Base-by-base conservation (phyloP, 1,284 basidiomycete genomes). In the Meripilus lineatus region DNA sequence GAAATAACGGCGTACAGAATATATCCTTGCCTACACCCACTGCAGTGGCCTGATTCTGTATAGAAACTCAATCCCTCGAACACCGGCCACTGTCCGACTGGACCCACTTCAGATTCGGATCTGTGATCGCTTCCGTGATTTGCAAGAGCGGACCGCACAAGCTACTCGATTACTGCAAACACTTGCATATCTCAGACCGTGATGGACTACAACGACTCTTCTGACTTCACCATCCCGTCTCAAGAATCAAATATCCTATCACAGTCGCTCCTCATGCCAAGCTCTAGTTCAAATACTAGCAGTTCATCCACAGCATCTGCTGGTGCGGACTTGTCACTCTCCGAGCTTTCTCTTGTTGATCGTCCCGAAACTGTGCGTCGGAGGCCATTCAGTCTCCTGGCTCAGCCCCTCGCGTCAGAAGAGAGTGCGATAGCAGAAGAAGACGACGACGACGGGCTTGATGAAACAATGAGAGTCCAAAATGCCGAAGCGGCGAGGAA, bases 271-370 rank as follows among this genome's bases (percentile, higher is more conserved):
- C 56, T 68, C 6, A 52, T 69, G 20, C 67, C 64, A 36, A 66
- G 67, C 21, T 55, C 49, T 10, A 58, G 53, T 47, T 67, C 67
- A n/a, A 38, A 40, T 4, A 22, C 33, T 18, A 67, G 63, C 5
- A 65, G 57, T n/a, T 66, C 63, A 11, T 57, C 69, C 47, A 72
- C 73, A 2, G 71, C 70, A 4, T 68, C 66, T 15, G 69, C 69
- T 14, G 70, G 70, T 34, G 69, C 71, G 47, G 79, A 83, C 62
- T 67, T 84, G 3, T 81, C 79, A 3, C 59, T 83, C 39, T 81
- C 81, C 3, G 81, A 84, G 50, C 68, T 83, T 11, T 81, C 76
- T 7, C 54, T 81, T 25, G 59, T 66, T 18, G 69, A 75, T 46
- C 68, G 61, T 8, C 51, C 56, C 10, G 7, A 11, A 6, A 35